Base-by-base conservation (phyloP, 768 basidiomycete species). In the Termitomyces sp. region DNA sequence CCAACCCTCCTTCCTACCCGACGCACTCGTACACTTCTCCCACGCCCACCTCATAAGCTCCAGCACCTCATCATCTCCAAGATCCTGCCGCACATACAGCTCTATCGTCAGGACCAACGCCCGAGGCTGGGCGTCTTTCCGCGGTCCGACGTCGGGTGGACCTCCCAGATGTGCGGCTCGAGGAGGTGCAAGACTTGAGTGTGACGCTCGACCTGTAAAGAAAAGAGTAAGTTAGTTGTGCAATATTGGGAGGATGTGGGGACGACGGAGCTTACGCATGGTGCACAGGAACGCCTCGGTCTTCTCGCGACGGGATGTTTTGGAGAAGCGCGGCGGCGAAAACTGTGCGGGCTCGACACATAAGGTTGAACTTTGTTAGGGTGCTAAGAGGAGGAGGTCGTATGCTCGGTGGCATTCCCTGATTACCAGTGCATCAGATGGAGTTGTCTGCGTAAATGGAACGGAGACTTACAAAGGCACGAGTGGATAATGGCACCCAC, bases 261-360 rank as follows among this genome's bases (percentile, higher is more conserved):
- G n/a, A n/a, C n/a, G n/a, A 74, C 79, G 34, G 65, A 93, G 89
- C 77, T 96, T 94, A 42, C 88, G 84, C 78, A 96, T 85, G 6
- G 83, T 87, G 18, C 89, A 79, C 60, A 91, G 76, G 64, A 98
- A 90, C 4, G 83, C 78, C 64, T 91, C 88, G 88, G 95, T 94
- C 58, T 87, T 83, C 0, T 82, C 85, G 70, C 13, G 78, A 74
- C 2, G 95, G 95, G 0, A 93, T 84, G 0, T 96, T 98, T 72
- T 98, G 97, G 14, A 98, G 71, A 2, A 99, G 77, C 2, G 94
- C 87, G 7, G 87, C 85, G 2, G 93, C 96, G 13, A 96, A 88
- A 0, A 91, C 83, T 12, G 87, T 79, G 40, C 87, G 93, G 0
- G 95, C 89, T 2, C 87, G 84, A 69, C 95, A 96, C 0, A 96